Base-by-base conservation (phyloP, 305 asterid genomes). In the Solanum aculeatissimum region DNA sequence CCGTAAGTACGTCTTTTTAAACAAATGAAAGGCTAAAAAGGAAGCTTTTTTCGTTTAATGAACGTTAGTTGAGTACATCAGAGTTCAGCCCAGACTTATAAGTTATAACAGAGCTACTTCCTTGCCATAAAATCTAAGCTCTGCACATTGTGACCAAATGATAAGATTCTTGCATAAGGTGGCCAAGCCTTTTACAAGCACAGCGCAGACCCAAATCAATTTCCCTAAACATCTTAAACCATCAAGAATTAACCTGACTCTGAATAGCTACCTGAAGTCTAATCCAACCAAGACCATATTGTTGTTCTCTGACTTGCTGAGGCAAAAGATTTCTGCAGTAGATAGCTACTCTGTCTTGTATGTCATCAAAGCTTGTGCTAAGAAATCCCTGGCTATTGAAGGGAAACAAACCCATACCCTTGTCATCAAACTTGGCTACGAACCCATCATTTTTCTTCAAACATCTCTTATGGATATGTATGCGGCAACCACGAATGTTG, bases 381-480 rank as follows among this genome's bases (percentile, higher is more conserved):
- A 84, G 38, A 88, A 53, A 54, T 81, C 82, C 70, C 5, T 79
- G 21, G 83, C 12, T 6, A 60, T 7, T 14, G 91, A 88, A 85
- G 89, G 88, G 7, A 71, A 69, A 51, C 91, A 86, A 66, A 25
- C 43, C 19, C 91, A 88, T 80, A 27, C 70, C 74, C 81, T 86
- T 23, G 79, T 85, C 0, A 40, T 82, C 21, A 88, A 84, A 79
- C 58, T 88, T 58, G 89, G 87, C 11, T 86, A 77, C 77, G 86
- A 83, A 35, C 62, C 86, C 80, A 83, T 51, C 69, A 63, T 82
- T 77, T 75, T 83, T 55, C 75, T 86, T 62, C 86, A 77, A 65
- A 83, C 88, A 77, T 86, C 94, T 35, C 90, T 91, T 8, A 78
- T 91, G 14, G 89, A 88, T 78, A 86, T 93, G 94, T 94, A 94